phyloP scores from a whole-genome alignment of 352 stramenopile species.

The Phytophthora crassamura region DNA sequence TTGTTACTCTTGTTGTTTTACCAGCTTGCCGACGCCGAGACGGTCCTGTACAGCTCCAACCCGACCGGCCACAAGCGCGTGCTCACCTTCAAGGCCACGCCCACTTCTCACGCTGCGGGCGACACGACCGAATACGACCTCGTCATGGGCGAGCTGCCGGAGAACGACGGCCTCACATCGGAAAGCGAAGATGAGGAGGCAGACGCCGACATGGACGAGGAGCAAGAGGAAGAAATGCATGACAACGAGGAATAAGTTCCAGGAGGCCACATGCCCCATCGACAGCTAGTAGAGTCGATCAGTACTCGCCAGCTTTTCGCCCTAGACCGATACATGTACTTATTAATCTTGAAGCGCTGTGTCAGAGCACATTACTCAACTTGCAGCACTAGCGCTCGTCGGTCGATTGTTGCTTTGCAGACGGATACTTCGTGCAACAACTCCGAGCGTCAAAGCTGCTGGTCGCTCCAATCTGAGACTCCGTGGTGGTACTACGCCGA shows the following conservation, averaged over 20 bases:
- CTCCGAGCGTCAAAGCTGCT: too few relatives aligned
- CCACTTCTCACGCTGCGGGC: conserved; percentile 58
- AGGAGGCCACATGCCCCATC: conserved; percentile 14
- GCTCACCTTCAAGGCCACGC: conserved; percentile 59
- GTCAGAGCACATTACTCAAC: conserved; percentile 16
- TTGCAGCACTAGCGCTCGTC: too few relatives aligned
- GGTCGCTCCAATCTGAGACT: too few relatives aligned
- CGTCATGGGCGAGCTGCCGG: conserved; percentile 78
- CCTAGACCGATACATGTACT: conserved; percentile 38
- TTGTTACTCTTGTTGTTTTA: conserved; percentile 10
- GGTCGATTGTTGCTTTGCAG: too few relatives aligned
- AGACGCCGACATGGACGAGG: conserved; percentile 46
- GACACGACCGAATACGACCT: conserved; percentile 87
- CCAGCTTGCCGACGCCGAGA: conserved; percentile 59
- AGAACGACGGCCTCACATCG: conserved; percentile 80
- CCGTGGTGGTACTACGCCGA: too few relatives aligned
- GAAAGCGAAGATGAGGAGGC: conserved; percentile 57
- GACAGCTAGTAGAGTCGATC: conserved; percentile 28
- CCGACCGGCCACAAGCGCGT: conserved; percentile 59
- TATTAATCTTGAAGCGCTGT: conserved; percentile 37
- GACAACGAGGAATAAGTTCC: conserved; percentile 45
- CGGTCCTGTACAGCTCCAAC: conserved; percentile 68
- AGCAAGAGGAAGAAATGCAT: conserved; percentile 52
- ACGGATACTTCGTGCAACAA: too few relatives aligned
- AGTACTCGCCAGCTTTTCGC: conserved; percentile 23